Percentiles rank a stretch among this genome's conserved stretches.
These are phyloP conservation scores for Phialophora verrucosa DNA, from an alignment of 2,329 filamentous ascomycete species.

Conservation along the genomic window DNA sequence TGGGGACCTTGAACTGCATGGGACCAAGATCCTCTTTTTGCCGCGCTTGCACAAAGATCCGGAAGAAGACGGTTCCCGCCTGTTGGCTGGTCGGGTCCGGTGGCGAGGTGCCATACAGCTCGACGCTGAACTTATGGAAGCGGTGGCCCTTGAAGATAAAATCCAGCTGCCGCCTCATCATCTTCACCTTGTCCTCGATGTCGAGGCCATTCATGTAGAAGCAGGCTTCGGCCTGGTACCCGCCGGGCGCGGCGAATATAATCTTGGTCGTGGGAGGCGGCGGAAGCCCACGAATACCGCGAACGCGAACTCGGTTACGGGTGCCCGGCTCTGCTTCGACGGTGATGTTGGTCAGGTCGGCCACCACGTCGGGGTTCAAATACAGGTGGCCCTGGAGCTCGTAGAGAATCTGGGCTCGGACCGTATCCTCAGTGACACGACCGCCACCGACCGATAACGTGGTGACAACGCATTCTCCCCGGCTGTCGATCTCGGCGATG, in stretches of 20 bases:
- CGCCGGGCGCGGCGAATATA: slow-evolving; percentile 55
- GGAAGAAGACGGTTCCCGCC: slow-evolving; percentile 46
- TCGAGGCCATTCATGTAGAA: slow-evolving; percentile 55
- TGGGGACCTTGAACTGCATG: slow-evolving; percentile 17
- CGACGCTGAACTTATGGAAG: slow-evolving; percentile 48
- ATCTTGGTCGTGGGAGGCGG: slow-evolving; percentile 59
- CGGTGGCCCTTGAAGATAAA: slow-evolving; percentile 40
- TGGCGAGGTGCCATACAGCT: slow-evolving; percentile 45
- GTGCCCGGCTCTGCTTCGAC: slow-evolving; percentile 44
- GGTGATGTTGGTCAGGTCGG: slow-evolving; percentile 46
- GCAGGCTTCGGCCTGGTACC: slow-evolving; percentile 55
- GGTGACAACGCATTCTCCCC: slow-evolving; percentile 55
- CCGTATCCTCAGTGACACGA: slow-evolving; percentile 45
- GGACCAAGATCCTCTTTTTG: slow-evolving; percentile 14
- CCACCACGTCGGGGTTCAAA: slow-evolving; percentile 55
- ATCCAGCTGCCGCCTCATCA: slow-evolving; percentile 30
- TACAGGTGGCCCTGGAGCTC: slow-evolving; percentile 57
- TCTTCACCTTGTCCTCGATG: slow-evolving; percentile 49
- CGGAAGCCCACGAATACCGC: slow-evolving; percentile 49
- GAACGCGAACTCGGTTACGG: slow-evolving; percentile 46
- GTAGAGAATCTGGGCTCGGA: slow-evolving; percentile 56
- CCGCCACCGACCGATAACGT: slow-evolving; percentile 53
- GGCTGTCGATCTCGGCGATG: slow-evolving; percentile 55
- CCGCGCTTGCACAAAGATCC: slow-evolving; percentile 24
- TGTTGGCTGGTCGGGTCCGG: slow-evolving; percentile 49